A percentile compares a stretch with the other conserved stretches of the same genome.
These are phyloP conservation scores for Penicillium chermesinum DNA, from an alignment of 495 filamentous ascomycete species.

Conservation along the genomic window DNA sequence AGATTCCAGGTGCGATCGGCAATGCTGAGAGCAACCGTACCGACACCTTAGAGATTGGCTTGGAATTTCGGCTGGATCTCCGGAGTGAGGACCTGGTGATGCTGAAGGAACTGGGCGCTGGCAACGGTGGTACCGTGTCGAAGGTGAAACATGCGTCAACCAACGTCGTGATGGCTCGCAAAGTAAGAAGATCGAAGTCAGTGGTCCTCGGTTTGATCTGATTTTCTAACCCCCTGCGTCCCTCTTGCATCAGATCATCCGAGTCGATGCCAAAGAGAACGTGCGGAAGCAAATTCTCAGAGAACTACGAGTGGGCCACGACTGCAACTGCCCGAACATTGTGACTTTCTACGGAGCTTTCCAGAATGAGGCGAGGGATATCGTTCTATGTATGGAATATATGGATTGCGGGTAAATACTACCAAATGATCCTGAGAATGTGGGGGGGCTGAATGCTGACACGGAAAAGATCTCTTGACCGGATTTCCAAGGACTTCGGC, in stretches of 20 bases:
- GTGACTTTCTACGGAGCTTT: conserved; percentile 98
- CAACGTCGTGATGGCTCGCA: conserved; percentile 93
- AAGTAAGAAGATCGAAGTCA: conserved; percentile 52
- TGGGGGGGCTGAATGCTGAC: conserved; percentile 11
- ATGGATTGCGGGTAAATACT: conserved; percentile 90
- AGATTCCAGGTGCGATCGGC: conserved; percentile 55
- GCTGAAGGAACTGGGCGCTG: conserved; percentile 88
- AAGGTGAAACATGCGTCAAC: conserved; percentile 95
- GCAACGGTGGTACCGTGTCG: conserved; percentile 96
- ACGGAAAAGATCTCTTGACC: conserved; percentile 73
- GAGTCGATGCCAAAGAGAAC: conserved; percentile 95
- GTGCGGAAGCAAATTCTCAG: conserved; percentile 93
- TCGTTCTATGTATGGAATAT: conserved; percentile 99
- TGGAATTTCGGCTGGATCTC: conserved; percentile 91
- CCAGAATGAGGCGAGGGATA: conserved; percentile 89
- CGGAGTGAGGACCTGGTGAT: conserved; percentile 88
- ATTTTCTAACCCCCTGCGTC: no score
- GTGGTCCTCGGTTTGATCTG: no score
- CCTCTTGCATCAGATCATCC: conserved; percentile 66
- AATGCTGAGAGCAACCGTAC: conserved; percentile 55
- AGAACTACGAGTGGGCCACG: conserved; percentile 95
- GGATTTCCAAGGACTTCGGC: conserved; percentile 88
- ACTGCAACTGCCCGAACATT: conserved; percentile 93
- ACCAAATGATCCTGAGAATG: neutral
- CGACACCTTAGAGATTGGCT: conserved; percentile 89